A percentile compares a stretch with the other conserved stretches of the same genome.
phyloP scores from a whole-genome alignment of 129 eudicot genomes.

The Helichrysum umbraculigerum region DNA sequence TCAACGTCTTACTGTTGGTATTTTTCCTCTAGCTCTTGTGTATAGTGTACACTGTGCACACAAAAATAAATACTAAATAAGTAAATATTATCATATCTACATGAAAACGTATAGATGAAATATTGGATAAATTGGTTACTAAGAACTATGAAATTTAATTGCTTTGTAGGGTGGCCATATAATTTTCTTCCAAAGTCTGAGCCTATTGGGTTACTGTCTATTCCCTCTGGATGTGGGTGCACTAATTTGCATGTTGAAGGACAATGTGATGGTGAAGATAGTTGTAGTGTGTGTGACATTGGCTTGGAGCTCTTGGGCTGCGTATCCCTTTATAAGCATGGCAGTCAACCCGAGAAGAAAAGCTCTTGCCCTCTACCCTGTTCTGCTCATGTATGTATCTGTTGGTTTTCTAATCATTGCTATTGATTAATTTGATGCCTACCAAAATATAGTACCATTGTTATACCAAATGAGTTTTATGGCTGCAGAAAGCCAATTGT shows the following conservation, averaged over 20 bases:
- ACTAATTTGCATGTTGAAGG: constrained; percentile 75
- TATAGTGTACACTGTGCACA: not conserved
- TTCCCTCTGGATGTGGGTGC: constrained; percentile 92
- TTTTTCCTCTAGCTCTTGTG: not conserved
- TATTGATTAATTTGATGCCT: constrained; percentile 45
- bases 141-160: not conserved
- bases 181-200: constrained; percentile 93
- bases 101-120: not conserved
- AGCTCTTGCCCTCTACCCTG: constrained; percentile 96
- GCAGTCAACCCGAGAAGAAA: constrained; percentile 91
- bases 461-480: not conserved
- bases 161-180: constrained; percentile 84
- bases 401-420: constrained; percentile 95
- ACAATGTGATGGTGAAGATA: constrained; percentile 65
- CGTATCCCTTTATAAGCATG: constrained; percentile 95
- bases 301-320: constrained; percentile 99
- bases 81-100: not conserved
- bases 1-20: constrained; percentile 89
- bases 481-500: not conserved
- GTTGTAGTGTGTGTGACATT: constrained; percentile 71
- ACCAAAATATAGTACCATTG: constrained; percentile 12
- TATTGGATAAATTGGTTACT: not conserved
- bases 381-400: constrained; percentile 91
- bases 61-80: not conserved
- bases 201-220: constrained; percentile 91